Evolutionary conservation across 2,329 filamentous ascomycete species (phyloP).

Genomic region (Botrytis porri): DNA sequence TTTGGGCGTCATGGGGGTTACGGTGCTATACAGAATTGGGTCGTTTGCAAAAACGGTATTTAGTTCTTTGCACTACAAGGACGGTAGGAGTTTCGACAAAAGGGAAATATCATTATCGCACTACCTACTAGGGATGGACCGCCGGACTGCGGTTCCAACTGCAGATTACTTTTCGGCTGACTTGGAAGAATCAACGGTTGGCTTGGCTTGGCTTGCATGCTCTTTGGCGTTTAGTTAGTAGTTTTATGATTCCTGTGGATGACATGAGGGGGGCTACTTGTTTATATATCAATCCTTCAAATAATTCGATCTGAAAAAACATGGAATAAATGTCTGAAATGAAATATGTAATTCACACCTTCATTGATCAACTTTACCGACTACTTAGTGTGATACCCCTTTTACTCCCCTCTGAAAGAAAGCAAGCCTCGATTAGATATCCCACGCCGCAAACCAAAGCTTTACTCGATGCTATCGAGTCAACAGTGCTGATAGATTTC

Average conservation of each 20-base stretch:
- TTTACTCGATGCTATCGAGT: slow-evolving; percentile 16
- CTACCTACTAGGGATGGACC: slow-evolving; percentile 5
- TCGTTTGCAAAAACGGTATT: slow-evolving; percentile 18
- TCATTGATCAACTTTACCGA: not conserved
- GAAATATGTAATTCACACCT: not conserved
- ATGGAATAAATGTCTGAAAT: not conserved
- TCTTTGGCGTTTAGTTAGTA: slow-evolving; percentile 11
- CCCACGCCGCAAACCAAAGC: not conserved
- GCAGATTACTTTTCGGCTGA: slow-evolving; percentile 7
- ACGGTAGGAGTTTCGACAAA: slow-evolving; percentile 19
- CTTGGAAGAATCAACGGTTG: slow-evolving; percentile 5
- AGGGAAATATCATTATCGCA: slow-evolving; percentile 6
- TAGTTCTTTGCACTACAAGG: not conserved
- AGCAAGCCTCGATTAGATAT: not conserved
- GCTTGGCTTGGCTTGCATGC: slow-evolving; percentile 3
- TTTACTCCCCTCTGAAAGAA: not conserved
- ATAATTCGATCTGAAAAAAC: not conserved
- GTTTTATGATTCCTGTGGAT: not conserved
- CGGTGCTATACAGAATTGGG: slow-evolving; percentile 5
- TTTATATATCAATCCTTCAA: not conserved
- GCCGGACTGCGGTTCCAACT: not conserved
- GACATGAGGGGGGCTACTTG: not conserved
- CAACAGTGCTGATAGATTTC: slow-evolving; percentile 6
- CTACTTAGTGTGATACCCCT: not conserved
- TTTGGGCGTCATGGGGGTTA: slow-evolving; percentile 11